Conservation (phyloP, 345 rosid genomes). For the Punica granatum region DNA sequence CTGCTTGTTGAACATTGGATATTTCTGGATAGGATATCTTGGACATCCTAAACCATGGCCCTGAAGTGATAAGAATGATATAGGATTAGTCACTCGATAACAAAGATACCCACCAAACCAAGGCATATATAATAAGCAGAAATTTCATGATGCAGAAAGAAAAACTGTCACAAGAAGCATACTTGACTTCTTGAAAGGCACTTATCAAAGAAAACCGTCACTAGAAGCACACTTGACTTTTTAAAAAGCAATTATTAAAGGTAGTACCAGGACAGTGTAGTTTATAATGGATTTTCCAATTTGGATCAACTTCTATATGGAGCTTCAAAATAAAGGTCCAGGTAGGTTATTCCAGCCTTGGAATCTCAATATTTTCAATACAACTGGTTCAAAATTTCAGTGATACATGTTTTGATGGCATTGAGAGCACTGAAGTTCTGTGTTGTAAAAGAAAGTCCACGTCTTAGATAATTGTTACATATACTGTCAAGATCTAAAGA, state of each 20-base stretch:
- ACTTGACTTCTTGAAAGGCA: not conserved
- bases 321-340: not conserved
- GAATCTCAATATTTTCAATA: not conserved
- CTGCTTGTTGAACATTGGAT: slow-evolving; percentile 42
- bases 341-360: not conserved
- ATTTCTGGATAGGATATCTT: slow-evolving; percentile 64
- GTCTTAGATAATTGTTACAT: not conserved
- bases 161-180: not conserved
- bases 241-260: not conserved
- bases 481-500: not conserved
- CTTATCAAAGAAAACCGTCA: too few relatives aligned
- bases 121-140: not conserved
- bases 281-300: not conserved
- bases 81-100: slow-evolving; percentile 1
- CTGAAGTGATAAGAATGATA: slow-evolving; percentile 25
- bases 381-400: not conserved
- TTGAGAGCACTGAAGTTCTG: not conserved
- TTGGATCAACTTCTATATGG: not conserved
- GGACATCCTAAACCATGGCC: slow-evolving; percentile 85
- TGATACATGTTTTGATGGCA: not conserved
- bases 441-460: not conserved
- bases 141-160: not conserved
- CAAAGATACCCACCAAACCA: not conserved
- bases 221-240: too few relatives aligned
- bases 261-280: not conserved